Evolutionary conservation across 1,139 yeast genomes (phyloP).

Genomic region (Blastobotrys niveus): DNA sequence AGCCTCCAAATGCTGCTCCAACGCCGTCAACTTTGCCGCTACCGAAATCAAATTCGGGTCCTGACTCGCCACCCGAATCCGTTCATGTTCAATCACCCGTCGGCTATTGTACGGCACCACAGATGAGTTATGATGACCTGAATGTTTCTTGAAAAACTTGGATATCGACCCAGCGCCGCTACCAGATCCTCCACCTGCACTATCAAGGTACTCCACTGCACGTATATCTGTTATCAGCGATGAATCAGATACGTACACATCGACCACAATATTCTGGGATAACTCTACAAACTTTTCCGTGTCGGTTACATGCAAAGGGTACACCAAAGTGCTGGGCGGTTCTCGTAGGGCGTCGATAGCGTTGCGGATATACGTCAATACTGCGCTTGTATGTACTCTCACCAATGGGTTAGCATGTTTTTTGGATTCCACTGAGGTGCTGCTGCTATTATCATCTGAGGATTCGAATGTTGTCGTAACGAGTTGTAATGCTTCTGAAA

Average conservation of each 20-base stretch:
- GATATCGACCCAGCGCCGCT: slow-evolving; percentile 11
- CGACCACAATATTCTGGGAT: slow-evolving; percentile 22
- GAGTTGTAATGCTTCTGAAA: slow-evolving; percentile 18
- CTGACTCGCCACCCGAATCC: slow-evolving; percentile 39
- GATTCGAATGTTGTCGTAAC: slow-evolving; percentile 8
- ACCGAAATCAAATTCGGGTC: slow-evolving; percentile 44
- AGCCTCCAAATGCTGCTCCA: slow-evolving; percentile 25
- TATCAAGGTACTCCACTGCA: slow-evolving; percentile 19
- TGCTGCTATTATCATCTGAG: no score
- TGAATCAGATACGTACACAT: slow-evolving; percentile 28
- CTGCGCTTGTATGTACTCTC: slow-evolving; percentile 14
- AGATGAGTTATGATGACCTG: slow-evolving; percentile 2
- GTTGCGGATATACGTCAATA: slow-evolving; percentile 20
- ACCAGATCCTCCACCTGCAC: not conserved
- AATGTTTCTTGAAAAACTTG: slow-evolving; percentile 13
- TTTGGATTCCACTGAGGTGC: no score
- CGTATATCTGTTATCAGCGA: slow-evolving; percentile 28
- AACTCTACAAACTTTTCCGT: slow-evolving; percentile 16
- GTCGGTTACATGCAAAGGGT: slow-evolving; percentile 22
- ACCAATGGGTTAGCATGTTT: slow-evolving; percentile 11
- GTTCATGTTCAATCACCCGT: slow-evolving; percentile 41
- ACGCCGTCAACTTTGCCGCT: slow-evolving; percentile 36
- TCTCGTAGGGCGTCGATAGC: slow-evolving; percentile 21
- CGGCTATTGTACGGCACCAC: slow-evolving; percentile 31
- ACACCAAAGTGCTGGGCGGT: slow-evolving; percentile 21